Percentiles rank a stretch among this genome's conserved stretches.
Evolutionary conservation across 139 green algal genomes (phyloP).

Genomic region (Picochlorum sp.): DNA sequence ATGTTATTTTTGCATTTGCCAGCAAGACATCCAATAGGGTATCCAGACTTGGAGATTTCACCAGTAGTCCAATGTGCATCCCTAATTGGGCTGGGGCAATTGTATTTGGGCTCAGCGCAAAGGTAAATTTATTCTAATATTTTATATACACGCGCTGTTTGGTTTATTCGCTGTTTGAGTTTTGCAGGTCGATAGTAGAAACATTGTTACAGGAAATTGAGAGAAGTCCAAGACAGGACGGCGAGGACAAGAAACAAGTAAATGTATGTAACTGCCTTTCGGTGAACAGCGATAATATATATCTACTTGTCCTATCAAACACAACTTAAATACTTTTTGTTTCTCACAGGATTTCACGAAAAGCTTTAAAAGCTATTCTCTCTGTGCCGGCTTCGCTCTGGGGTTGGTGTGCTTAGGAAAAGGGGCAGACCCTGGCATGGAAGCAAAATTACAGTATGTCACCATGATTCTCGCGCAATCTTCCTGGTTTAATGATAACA

Average conservation of each 20-base stretch:
- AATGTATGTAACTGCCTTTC: neutral
- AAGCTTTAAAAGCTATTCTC: slow-evolving; percentile 80
- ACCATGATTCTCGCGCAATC: slow-evolving; percentile 48
- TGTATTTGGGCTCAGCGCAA: slow-evolving; percentile 80
- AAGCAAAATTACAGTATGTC: neutral
- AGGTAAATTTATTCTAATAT: slow-evolving; percentile 23
- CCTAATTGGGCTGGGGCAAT: slow-evolving; percentile 77
- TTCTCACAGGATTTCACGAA: slow-evolving; percentile 25
- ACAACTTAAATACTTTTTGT: too few species aligned
- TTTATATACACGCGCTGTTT: neutral
- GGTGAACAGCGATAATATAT: too few species aligned
- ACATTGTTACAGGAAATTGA: slow-evolving; percentile 86
- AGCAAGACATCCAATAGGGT: slow-evolving; percentile 27
- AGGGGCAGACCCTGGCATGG: slow-evolving; percentile 49
- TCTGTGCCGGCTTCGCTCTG: slow-evolving; percentile 82
- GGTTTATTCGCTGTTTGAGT: neutral
- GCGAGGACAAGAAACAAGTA: slow-evolving; percentile 3
- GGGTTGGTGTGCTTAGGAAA: slow-evolving; percentile 78
- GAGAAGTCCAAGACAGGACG: slow-evolving; percentile 34
- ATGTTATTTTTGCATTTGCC: slow-evolving; percentile 95
- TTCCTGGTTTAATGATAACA: slow-evolving; percentile 46
- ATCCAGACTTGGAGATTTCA: slow-evolving; percentile 89
- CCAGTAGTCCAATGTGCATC: slow-evolving; percentile 75
- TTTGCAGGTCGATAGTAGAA: slow-evolving; percentile 67
- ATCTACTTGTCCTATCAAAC: too few species aligned